These are phyloP conservation scores for Penicillium cinerascens DNA, from an alignment of 495 filamentous ascomycete genomes.

Conservation along the genomic window DNA sequence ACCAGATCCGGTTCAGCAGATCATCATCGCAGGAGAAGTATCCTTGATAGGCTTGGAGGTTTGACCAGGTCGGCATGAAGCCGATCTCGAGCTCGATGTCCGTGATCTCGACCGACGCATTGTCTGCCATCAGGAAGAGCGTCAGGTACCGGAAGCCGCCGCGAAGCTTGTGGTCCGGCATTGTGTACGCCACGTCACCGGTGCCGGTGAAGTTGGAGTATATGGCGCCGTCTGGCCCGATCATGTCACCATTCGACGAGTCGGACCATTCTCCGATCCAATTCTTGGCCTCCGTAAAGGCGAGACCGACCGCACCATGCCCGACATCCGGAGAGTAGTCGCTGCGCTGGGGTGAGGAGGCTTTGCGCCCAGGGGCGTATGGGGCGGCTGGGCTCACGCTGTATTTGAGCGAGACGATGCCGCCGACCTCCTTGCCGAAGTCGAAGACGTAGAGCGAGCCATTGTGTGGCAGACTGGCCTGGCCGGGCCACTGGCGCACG, in stretches of 20 bases:
- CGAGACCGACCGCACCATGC: constrained; percentile 51
- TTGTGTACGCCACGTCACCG: no score
- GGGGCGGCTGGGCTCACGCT: no score
- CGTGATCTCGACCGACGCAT: constrained; percentile 36
- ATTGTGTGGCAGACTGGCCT: no score
- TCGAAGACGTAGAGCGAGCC: constrained; percentile 52
- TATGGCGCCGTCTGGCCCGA: constrained; percentile 52
- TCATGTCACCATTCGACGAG: constrained; percentile 55
- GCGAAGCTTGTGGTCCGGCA: constrained; percentile 51
- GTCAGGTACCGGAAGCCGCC: constrained; percentile 63
- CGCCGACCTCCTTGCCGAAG: constrained; percentile 58
- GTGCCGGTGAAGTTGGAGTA: constrained; percentile 46
- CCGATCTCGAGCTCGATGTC: constrained; percentile 48
- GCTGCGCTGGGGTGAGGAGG: no score
- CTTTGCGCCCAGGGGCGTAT: no score
- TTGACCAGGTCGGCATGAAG: constrained; percentile 64
- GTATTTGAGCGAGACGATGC: constrained; percentile 50
- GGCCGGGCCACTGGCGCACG: no score
- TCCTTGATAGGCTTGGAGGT: constrained; percentile 58
- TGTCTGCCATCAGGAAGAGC: constrained; percentile 43
- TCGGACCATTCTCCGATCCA: constrained; percentile 61
- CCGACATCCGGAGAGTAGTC: no score
- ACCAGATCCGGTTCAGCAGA: constrained; percentile 61
- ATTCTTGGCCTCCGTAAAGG: constrained; percentile 61
- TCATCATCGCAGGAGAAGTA: constrained; percentile 61